Percentiles rank a stretch among this genome's conserved stretches.
Evolutionary conservation across 768 basidiomycete species (phyloP).

Genomic region (Suillus subalutaceus): DNA sequence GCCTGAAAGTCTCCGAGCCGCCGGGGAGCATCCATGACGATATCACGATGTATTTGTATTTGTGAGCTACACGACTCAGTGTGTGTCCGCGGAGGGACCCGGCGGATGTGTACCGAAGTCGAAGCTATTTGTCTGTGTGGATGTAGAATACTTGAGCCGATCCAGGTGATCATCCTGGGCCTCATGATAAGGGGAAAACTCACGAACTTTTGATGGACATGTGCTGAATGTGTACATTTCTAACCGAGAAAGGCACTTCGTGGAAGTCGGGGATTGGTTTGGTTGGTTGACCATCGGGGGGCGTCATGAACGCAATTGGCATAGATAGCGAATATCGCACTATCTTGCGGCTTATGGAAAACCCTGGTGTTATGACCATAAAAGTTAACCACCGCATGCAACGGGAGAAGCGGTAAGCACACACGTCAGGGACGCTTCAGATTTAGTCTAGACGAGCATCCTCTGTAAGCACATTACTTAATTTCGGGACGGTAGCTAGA

Average conservation of each 20-base stretch:
- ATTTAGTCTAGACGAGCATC: neutral
- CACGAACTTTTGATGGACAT: neutral
- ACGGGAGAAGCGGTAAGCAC: neutral
- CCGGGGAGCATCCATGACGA: neutral
- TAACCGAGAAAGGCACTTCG: neutral
- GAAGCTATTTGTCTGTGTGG: neutral
- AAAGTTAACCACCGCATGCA: neutral
- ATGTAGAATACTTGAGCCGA: neutral
- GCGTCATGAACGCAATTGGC: neutral
- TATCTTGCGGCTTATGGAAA: neutral
- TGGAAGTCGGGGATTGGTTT: neutral
- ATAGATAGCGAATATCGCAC: neutral
- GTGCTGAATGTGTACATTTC: neutral
- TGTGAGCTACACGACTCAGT: neutral
- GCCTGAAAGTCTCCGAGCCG: neutral
- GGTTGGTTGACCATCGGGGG: neutral
- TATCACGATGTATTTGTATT: neutral
- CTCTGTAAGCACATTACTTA: conserved; percentile 9
- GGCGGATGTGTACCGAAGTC: neutral
- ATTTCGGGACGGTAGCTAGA: neutral
- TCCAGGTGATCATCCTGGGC: neutral
- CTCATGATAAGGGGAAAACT: neutral
- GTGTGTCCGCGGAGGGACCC: neutral
- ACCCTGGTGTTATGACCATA: neutral
- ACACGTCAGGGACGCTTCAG: neutral